phyloP scores from a whole-genome alignment of 2,329 filamentous ascomycete genomes.

The Paracoccidioides brasiliensis region DNA sequence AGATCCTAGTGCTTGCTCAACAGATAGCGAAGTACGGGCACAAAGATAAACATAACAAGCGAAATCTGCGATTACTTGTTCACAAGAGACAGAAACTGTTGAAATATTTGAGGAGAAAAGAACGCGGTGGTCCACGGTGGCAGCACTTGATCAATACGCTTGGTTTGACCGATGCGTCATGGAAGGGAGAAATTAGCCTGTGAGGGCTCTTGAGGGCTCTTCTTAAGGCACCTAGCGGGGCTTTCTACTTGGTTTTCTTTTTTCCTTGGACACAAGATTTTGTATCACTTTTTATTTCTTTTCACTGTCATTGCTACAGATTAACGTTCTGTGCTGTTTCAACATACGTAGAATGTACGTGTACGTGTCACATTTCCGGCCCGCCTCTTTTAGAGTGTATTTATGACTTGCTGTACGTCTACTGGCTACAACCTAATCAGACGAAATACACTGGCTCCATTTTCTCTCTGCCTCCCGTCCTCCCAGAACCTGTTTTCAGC shows the following conservation, averaged over 20 bases:
- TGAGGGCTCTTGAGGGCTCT: slow-evolving; percentile 26
- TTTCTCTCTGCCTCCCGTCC: background rate
- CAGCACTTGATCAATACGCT: slow-evolving; percentile 70
- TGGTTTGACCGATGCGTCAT: slow-evolving; percentile 75
- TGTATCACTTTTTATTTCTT: background rate
- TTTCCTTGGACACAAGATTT: background rate
- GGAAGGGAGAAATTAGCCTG: slow-evolving; percentile 76
- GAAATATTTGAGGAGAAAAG: slow-evolving; percentile 74
- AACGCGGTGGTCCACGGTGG: slow-evolving; percentile 84
- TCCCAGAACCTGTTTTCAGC: background rate
- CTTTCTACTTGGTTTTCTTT: background rate
- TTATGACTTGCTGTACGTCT: background rate
- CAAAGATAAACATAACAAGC: slow-evolving; percentile 89
- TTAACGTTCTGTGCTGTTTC: background rate
- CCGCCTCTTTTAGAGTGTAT: background rate
- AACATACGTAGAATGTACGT: background rate
- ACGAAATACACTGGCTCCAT: background rate
- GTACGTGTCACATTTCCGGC: background rate
- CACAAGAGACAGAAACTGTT: slow-evolving; percentile 83
- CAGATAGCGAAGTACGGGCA: slow-evolving; percentile 57
- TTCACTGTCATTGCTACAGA: background rate
- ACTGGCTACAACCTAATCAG: background rate
- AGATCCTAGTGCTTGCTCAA: slow-evolving; percentile 70
- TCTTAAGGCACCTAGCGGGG: too few species aligned
- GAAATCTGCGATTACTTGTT: slow-evolving; percentile 71